Base-by-base conservation (phyloP, 805 yeast genomes). In the Yamadazyma olivae region DNA sequence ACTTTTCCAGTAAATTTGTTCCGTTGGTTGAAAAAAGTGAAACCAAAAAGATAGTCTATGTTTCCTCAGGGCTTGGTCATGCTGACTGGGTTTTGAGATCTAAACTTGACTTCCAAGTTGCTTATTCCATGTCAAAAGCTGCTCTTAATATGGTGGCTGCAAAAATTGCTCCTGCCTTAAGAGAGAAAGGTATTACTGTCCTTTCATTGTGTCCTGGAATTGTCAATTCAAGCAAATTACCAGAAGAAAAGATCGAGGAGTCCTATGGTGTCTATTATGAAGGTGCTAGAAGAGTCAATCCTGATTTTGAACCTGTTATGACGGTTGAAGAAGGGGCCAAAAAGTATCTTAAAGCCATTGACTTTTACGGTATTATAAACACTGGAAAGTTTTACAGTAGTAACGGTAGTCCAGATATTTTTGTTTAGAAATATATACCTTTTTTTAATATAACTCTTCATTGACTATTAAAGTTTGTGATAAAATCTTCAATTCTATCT, bases 101-200 rank as follows among this genome's bases (percentile, higher is more conserved):
- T 18, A 25, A 26, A 7, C 2, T 26, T 27, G 27, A 8, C n/a
- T 5, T 5, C 12, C 3, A 3, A 5, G 3, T 36, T 3, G 25
- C 40, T 3, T 36, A 36, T 32, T 25, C 40, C 15, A 15, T 26
- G 15, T 36, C 40, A 9, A 36, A 36, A 17, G 40, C 40, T 16
- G 36, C 35, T 13, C 10, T 36, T 10, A 24, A 26, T 17, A 15
- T 27, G 9, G n/a, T 32, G 6, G 13, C 25, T 21, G 28, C 32
- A 3, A 36, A 26, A 24, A 32, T 12, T 5, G 40, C 36, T 12
- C 32, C 14, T 18, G 12, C 25, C 2, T 13, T 36, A 6, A 32
- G 17, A n/a, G 16, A 25, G 7, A 25, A 32, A 16, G 30, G 35
- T 6, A 8, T 32, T 10, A 32, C 40, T 18, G 40, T 36, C 12